Base-by-base conservation (phyloP, 352 stramenopile species). In the Pythium phragmitis region DNA sequence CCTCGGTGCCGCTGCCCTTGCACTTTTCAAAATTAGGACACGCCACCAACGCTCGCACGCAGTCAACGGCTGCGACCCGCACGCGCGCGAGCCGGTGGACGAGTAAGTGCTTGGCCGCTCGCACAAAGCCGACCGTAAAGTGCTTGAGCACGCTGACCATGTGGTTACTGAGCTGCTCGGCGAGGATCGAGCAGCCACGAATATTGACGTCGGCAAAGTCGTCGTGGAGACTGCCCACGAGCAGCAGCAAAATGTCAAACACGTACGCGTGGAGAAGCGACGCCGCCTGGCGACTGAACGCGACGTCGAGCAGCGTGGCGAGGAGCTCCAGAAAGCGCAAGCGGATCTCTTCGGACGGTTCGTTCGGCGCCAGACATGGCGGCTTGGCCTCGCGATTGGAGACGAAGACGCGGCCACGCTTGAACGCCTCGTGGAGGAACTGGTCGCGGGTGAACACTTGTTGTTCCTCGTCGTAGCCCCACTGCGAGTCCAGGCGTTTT, bases 91-190 rank as follows among this genome's bases (percentile, higher is more conserved):
- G 86, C n/a, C 94, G 84, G 60, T 98, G 92, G 50, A 91, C 60
- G 21, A 98, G 81, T 53, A 96, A 73, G 3, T 82, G 82, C 30
- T 94, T 79, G n/a, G 85, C 63, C 7, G 80, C 79, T 37, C 96
- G 81, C 41, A 95, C 91, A 13, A 98, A 65, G 47, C 85, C 96
- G 17, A 96, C 82, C 12, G 87, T 94, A 64, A 98, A 98, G 63
- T 96, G 91, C 77, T 98, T 98, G 74, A 98, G 94, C 33, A 96
- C 94, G 43, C 86, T 84, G 47, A 96, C 80, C 77, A 96, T 96
- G 65, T 90, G 69, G 52, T 80, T 73, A 62, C 74, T 85, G 17
- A 91, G 63, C 17, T 63, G 23, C 5, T 56, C 43, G 7, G 34
- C 34, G n/a, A 91, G 65, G 14, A 88, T 71, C 17, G 63, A 42